A percentile compares a stretch with the other conserved stretches of the same genome.
phyloP scores from a whole-genome alignment of 352 stramenopile genomes.

The Phytophthora pini region DNA sequence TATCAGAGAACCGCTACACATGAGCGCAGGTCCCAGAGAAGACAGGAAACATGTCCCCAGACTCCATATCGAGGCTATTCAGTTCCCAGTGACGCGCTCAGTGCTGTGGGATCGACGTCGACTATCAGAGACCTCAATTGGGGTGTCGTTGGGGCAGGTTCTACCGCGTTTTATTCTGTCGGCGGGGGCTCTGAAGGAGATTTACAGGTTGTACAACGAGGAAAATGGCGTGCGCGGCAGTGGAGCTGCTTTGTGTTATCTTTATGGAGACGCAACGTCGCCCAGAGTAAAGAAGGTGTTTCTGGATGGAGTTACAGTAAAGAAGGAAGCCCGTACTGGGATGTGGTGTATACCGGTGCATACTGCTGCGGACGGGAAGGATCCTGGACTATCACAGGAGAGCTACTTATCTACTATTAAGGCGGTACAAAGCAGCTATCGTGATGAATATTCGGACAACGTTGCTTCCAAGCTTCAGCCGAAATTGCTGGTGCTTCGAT shows the following conservation, averaged over 20 bases:
- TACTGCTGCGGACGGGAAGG: constrained; percentile 13
- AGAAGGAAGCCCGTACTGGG: constrained; percentile 30
- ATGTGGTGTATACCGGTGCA: constrained; percentile 50
- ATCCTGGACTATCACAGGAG: constrained; percentile 26
- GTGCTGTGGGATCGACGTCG: constrained; percentile 78
- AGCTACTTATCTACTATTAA: constrained; percentile 42
- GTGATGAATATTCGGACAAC: constrained; percentile 45
- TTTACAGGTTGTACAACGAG: constrained; percentile 44
- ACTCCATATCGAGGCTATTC: constrained; percentile 62
- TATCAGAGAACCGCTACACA: constrained; percentile 11
- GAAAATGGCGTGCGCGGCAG: constrained; percentile 6
- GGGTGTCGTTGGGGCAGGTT: constrained; percentile 50
- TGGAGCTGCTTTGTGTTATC: constrained; percentile 46
- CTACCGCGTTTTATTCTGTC: constrained; percentile 57
- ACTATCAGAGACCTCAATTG: constrained; percentile 47
- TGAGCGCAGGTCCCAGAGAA: constrained; percentile 19
- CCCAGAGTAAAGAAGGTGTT: constrained; percentile 27
- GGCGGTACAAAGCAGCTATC: constrained; percentile 36
- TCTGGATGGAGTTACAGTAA: constrained; percentile 34
- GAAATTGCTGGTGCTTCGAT: constrained; percentile 46
- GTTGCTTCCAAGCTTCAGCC: constrained; percentile 46
- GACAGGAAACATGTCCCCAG: constrained; percentile 18
- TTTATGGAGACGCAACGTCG: constrained; percentile 38
- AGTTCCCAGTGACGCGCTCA: constrained; percentile 71
- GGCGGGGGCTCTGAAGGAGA: constrained; percentile 53